phyloP scores from a whole-genome alignment of 768 basidiomycete genomes.

The Hypholoma sublateritium region DNA sequence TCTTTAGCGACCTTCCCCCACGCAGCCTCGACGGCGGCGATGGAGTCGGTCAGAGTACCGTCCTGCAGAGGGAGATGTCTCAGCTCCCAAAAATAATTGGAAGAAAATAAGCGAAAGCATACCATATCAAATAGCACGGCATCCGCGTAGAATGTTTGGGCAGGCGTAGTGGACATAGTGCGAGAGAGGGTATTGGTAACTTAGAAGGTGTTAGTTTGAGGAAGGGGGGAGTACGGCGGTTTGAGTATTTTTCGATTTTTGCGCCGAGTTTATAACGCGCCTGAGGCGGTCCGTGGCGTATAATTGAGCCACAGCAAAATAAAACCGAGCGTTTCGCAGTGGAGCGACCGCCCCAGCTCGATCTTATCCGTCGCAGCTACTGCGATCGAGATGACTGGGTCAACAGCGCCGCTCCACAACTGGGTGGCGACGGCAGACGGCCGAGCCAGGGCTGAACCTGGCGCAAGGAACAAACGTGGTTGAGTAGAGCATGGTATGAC shows the following conservation, averaged over 20 bases:
- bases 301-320: neutral
- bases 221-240: neutral
- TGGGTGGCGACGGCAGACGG: neutral
- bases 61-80: slow-evolving; percentile 37
- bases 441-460: too few relatives aligned
- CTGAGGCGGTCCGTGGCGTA: neutral
- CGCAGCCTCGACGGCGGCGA: slow-evolving; percentile 71
- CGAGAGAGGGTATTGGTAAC: too few relatives aligned
- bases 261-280: neutral
- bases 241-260: too few relatives aligned
- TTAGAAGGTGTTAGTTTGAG: neutral
- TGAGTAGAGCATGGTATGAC: neutral
- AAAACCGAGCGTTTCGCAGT: neutral
- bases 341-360: neutral
- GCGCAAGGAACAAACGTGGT: neutral
- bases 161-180: neutral
- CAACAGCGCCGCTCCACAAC: neutral
- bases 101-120: slow-evolving; percentile 15
- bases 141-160: slow-evolving; percentile 44
- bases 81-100: neutral
- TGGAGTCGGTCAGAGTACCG: slow-evolving; percentile 74
- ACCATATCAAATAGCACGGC: slow-evolving; percentile 74
- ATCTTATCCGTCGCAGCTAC: neutral
- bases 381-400: neutral
- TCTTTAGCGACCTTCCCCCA: slow-evolving; percentile 74